Percentiles rank a stretch among this genome's conserved stretches.
These are phyloP conservation scores for Scleromitrula shiraiana DNA, from an alignment of 2,329 filamentous ascomycete species.

Conservation along the genomic window DNA sequence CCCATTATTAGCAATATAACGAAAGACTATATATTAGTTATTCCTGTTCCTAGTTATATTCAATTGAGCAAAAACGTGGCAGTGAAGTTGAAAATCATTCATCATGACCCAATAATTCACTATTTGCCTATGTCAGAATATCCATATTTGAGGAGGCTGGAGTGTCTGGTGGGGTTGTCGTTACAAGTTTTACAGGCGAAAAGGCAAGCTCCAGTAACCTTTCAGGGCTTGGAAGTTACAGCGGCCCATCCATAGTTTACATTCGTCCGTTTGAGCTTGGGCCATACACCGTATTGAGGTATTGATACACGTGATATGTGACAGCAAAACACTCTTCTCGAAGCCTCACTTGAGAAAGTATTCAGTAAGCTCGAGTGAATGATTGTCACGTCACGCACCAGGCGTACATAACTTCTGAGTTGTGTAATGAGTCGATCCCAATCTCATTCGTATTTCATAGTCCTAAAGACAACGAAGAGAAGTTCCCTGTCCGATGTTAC, in stretches of 20 bases:
- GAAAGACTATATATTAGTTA: background rate
- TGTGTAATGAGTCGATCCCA: too few relatives aligned
- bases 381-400: too few relatives aligned
- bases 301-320: background rate
- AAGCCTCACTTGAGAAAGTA: background rate
- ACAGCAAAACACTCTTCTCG: background rate
- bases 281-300: too few relatives aligned
- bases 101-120: constrained; percentile 11
- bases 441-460: too few relatives aligned
- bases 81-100: constrained; percentile 4
- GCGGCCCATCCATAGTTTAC: too few relatives aligned
- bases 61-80: constrained; percentile 7
- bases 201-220: too few relatives aligned
- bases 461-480: background rate
- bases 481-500: background rate
- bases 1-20: constrained; percentile 7
- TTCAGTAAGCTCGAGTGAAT: background rate
- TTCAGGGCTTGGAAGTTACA: too few relatives aligned
- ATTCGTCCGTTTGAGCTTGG: too few relatives aligned
- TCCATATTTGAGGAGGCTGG: constrained; percentile 10
- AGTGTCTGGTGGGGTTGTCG: too few relatives aligned
- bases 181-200: too few relatives aligned
- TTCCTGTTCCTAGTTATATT: background rate
- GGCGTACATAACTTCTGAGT: background rate
- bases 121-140: background rate